Evolutionary conservation across 2,329 filamentous ascomycete species (phyloP).

Genomic region (Diaporthe vexans): DNA sequence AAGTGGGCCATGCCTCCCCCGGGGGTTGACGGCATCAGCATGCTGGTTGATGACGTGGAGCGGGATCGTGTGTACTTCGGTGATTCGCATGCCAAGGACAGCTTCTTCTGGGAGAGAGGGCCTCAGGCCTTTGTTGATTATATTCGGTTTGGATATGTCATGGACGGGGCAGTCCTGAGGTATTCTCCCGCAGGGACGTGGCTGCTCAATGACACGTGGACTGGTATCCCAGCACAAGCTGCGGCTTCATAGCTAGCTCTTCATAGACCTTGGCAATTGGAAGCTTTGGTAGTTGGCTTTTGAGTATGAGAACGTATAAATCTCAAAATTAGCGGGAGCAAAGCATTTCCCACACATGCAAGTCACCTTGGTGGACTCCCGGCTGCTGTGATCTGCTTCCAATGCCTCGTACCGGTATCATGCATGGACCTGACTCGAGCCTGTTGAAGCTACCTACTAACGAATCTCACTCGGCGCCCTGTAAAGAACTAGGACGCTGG

Average conservation of each 20-base stretch:
- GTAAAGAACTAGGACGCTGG: too few relatives aligned
- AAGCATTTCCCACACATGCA: too few relatives aligned
- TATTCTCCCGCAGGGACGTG: conserved; percentile 41
- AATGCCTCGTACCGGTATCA: too few relatives aligned
- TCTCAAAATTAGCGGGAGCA: too few relatives aligned
- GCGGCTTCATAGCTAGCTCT: not conserved
- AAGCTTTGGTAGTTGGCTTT: too few relatives aligned
- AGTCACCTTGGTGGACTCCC: too few relatives aligned
- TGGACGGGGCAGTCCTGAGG: conserved; percentile 33
- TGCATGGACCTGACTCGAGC: too few relatives aligned
- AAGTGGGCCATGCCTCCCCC: conserved; percentile 63
- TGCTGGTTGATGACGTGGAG: conserved; percentile 89
- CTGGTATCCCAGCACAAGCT: not conserved
- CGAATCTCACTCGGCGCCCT: too few relatives aligned
- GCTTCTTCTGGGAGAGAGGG: conserved; percentile 40
- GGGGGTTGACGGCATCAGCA: conserved; percentile 80
- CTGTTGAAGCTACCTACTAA: too few relatives aligned
- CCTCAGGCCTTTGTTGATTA: conserved; percentile 44
- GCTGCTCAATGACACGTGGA: conserved; percentile 42
- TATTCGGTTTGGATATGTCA: conserved; percentile 42
- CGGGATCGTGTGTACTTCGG: conserved; percentile 79
- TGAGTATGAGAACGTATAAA: too few relatives aligned
- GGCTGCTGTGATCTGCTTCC: too few relatives aligned
- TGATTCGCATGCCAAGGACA: conserved; percentile 12
- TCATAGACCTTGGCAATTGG: too few relatives aligned